These are phyloP conservation scores for Halenospora varia DNA, from an alignment of 495 filamentous ascomycete species.

Conservation along the genomic window DNA sequence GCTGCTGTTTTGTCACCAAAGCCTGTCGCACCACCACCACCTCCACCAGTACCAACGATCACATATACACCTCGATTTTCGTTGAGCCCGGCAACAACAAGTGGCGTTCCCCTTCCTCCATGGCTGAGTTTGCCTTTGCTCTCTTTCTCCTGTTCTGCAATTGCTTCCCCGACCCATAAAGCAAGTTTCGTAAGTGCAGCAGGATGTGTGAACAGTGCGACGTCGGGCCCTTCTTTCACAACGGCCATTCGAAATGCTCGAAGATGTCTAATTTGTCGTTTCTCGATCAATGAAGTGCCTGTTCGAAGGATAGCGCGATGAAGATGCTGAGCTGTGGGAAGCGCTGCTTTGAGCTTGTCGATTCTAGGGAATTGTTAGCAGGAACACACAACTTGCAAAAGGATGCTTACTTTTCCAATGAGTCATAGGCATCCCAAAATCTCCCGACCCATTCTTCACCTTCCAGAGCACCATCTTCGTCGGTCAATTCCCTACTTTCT, in stretches of 20 bases:
- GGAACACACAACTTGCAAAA: not conserved
- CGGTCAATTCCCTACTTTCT: slow-evolving; percentile 35
- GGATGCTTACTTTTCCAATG: slow-evolving; percentile 60
- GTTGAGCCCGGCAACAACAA: slow-evolving; percentile 86
- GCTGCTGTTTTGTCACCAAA: slow-evolving; percentile 58
- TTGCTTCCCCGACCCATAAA: slow-evolving; percentile 90
- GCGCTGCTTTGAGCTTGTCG: slow-evolving; percentile 67
- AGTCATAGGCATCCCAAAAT: slow-evolving; percentile 95
- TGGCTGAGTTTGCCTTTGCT: slow-evolving; percentile 60
- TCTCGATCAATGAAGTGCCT: slow-evolving; percentile 83
- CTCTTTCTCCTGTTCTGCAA: slow-evolving; percentile 82
- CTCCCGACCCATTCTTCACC: slow-evolving; percentile 66
- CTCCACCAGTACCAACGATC: slow-evolving; percentile 81
- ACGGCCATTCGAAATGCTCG: slow-evolving; percentile 91
- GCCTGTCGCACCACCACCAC: slow-evolving; percentile 41
- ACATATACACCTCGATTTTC: slow-evolving; percentile 88
- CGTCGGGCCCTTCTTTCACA: slow-evolving; percentile 91
- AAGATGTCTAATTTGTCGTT: slow-evolving; percentile 88
- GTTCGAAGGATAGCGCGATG: slow-evolving; percentile 92
- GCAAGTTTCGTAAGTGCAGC: slow-evolving; percentile 89
- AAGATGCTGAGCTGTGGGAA: slow-evolving; percentile 82
- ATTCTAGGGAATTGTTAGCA: slow-evolving; percentile 40
- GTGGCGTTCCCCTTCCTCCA: slow-evolving; percentile 69
- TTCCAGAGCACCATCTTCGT: slow-evolving; percentile 44
- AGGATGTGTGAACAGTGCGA: slow-evolving; percentile 82